phyloP scores from a whole-genome alignment of 139 green algal genomes.

The Chlorella sp. region DNA sequence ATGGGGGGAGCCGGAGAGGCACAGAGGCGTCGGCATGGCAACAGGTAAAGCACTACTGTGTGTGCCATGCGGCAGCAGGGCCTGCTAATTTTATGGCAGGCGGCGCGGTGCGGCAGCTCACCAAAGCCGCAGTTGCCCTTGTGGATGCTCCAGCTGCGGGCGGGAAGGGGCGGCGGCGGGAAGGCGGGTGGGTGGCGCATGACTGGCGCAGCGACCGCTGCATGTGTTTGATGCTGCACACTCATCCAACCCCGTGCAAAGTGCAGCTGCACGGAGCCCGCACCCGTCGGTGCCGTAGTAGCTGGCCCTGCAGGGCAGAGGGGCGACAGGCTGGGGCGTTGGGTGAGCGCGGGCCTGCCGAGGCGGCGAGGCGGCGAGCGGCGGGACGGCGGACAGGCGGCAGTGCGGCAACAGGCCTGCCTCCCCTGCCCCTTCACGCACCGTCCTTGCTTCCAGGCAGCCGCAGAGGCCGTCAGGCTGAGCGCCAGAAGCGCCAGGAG shows the following conservation, averaged over 20 bases:
- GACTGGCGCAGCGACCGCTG: not conserved
- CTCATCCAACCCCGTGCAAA: not conserved
- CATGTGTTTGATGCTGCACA: not conserved
- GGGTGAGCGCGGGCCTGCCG: too few species aligned
- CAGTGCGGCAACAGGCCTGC: too few species aligned
- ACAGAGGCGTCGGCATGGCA: not conserved
- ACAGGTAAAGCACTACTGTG: too few species aligned
- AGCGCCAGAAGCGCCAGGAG: too few species aligned
- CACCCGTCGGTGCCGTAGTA: conserved; percentile 2
- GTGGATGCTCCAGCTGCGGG: conserved; percentile 14
- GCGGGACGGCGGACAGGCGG: too few species aligned
- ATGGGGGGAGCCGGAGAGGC: not conserved
- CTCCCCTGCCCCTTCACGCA: too few species aligned
- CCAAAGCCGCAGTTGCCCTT: conserved; percentile 26
- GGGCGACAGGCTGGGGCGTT: too few species aligned
- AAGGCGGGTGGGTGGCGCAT: not conserved
- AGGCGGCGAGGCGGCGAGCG: too few species aligned
- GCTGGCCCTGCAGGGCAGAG: not conserved
- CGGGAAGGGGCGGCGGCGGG: not conserved
- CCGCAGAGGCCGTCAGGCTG: too few species aligned
- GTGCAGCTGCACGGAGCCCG: not conserved
- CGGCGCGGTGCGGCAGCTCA: not conserved
- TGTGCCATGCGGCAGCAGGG: not conserved
- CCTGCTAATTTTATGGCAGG: too few species aligned
- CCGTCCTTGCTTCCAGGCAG: too few species aligned